Conservation (phyloP, 345 rosid species). For the Eucalyptus globulus region DNA sequence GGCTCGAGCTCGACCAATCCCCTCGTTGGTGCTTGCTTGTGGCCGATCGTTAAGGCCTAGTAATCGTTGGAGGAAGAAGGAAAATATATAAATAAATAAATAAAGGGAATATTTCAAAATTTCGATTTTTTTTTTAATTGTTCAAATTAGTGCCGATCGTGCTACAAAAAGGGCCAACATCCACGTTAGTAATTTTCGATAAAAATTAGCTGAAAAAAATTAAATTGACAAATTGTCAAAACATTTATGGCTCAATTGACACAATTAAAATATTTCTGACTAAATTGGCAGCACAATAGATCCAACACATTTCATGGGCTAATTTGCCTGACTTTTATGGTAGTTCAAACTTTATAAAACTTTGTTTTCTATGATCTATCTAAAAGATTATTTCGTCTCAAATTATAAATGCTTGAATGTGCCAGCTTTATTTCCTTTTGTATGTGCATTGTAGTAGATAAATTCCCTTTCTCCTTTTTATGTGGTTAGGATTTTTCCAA, state of each 20-base stretch:
- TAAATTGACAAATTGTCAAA: too few relatives aligned
- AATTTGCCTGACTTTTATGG: neutral
- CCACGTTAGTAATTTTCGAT: accelerated
- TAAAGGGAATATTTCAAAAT: too few relatives aligned
- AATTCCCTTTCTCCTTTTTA: neutral
- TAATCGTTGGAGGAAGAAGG: too few relatives aligned
- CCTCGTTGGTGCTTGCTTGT: too few relatives aligned
- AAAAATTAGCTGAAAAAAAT: accelerated
- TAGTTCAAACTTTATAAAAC: neutral
- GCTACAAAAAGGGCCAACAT: accelerated
- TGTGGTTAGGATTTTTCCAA: neutral
- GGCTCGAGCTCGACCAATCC: too few relatives aligned
- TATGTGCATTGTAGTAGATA: neutral
- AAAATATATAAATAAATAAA: too few relatives aligned
- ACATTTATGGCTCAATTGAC: too few relatives aligned
- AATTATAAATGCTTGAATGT: neutral
- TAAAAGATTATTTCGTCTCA: neutral
- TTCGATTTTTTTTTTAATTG: too few relatives aligned
- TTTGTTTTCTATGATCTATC: neutral
- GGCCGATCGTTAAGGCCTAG: accelerated
- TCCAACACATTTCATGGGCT: neutral
- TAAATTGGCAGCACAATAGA: too few relatives aligned
- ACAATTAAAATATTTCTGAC: too few relatives aligned
- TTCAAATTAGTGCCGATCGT: accelerated
- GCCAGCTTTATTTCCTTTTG: neutral